These are phyloP conservation scores for Teunomyces kruisii DNA, from an alignment of 805 yeast species.

Conservation along the genomic window DNA sequence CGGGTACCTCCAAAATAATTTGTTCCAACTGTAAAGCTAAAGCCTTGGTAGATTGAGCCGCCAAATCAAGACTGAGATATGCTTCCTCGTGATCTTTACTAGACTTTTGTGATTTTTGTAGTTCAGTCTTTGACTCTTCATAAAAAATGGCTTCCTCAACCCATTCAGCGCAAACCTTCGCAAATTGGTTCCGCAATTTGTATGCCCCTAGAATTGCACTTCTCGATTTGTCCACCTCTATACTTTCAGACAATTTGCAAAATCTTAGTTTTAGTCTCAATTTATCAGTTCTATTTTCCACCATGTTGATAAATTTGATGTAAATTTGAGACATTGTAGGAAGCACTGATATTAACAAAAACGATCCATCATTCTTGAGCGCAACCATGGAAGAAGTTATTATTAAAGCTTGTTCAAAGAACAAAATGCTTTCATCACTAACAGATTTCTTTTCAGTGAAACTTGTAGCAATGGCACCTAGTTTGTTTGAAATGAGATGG, in stretches of 20 bases:
- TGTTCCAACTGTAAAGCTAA: constrained; percentile 54
- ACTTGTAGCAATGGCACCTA: constrained; percentile 37
- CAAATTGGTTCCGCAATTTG: constrained; percentile 46
- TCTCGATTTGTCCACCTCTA: constrained; percentile 32
- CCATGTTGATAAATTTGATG: constrained; percentile 25
- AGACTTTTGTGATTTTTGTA: constrained; percentile 13
- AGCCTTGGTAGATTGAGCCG: constrained; percentile 61
- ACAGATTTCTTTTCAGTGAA: constrained; percentile 26
- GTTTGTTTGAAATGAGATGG: constrained; percentile 45
- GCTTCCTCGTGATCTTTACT: constrained; percentile 37
- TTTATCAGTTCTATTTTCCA: constrained; percentile 27
- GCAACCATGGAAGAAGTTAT: constrained; percentile 43
- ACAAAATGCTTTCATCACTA: constrained; percentile 30
- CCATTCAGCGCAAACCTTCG: constrained; percentile 52
- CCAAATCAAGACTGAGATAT: constrained; percentile 55
- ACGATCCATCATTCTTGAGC: constrained; percentile 35
- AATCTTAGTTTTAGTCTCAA: constrained; percentile 44
- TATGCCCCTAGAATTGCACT: constrained; percentile 46
- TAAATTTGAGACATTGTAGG: constrained; percentile 30
- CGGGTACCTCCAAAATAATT: constrained; percentile 60
- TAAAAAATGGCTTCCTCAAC: constrained; percentile 50
- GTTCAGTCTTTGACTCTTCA: constrained; percentile 19
- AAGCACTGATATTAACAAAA: constrained; percentile 29
- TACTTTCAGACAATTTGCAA: constrained; percentile 35
- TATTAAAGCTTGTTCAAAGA: constrained; percentile 51